Conservation (phyloP, 2,329 filamentous ascomycete species). For the Epichloe scottii region DNA sequence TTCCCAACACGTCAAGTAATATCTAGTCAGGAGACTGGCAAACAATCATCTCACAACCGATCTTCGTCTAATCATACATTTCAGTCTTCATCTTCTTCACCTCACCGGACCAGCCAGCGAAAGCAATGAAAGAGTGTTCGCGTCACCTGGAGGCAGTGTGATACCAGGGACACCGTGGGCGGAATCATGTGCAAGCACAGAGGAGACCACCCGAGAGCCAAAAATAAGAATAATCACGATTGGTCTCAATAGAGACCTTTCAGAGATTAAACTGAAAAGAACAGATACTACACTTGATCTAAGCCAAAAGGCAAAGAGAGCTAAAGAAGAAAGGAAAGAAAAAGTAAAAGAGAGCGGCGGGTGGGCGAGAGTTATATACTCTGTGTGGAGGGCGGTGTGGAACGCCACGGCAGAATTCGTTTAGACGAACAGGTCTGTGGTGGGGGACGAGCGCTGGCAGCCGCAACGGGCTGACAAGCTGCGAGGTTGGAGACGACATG, state of each 20-base stretch:
- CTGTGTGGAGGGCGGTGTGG: conserved; percentile 5
- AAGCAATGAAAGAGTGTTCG: conserved; percentile 29
- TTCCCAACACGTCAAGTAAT: too few species aligned
- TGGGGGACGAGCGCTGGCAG: conserved; percentile 2
- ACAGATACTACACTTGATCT: conserved; percentile 95
- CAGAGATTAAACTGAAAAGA: conserved; percentile 97
- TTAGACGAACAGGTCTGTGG: neutral
- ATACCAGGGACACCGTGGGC: conserved; percentile 32
- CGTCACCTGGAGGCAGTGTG: conserved; percentile 33
- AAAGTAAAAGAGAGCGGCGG: conserved; percentile 9
- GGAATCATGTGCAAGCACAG: conserved; percentile 29
- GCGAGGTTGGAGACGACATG: neutral
- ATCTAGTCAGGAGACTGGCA: accelerated
- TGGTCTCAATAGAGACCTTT: conserved; percentile 62
- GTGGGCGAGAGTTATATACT: conserved; percentile 15
- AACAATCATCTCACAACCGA: accelerated
- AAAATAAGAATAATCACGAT: conserved; percentile 70
- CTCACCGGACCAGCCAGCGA: conserved; percentile 21
- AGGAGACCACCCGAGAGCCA: conserved; percentile 22
- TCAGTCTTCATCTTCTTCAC: conserved; percentile 25
- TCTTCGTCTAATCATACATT: too few species aligned
- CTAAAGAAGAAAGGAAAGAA: conserved; percentile 24
- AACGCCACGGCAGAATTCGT: conserved; percentile 6
- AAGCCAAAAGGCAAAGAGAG: conserved; percentile 50
- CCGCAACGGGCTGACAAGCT: neutral